Evolutionary conservation across 2,329 filamentous ascomycete species (phyloP), one percentile per base, ranked within the genome.

Genomic region (Exutisphaerella laricina): DNA sequence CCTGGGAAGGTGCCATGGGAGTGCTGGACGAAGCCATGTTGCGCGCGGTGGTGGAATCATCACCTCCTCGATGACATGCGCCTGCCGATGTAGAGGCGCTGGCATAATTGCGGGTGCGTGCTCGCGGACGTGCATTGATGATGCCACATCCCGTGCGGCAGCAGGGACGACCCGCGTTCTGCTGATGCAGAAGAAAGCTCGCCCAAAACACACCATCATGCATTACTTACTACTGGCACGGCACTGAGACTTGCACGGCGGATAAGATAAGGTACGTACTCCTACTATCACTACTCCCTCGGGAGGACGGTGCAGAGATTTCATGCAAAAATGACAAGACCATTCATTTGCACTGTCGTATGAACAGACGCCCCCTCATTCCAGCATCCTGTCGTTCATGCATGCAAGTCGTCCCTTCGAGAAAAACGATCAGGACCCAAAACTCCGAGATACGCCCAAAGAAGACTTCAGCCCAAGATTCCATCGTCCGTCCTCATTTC

Each of bases 351-450:
- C 20, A 32, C 18, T 40, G 23, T 40, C 38, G 25, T 40, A 28
- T 30, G 23, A 39, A 23, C 25, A 18, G 20, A 20, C 7, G 14
- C 17, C 30, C 18, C 30, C 14, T 26, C 5, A 22, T 30, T 40
- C 33, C 18, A 21, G 18, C 29, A 32, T 16, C 29, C 3, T 14
- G 13, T 35, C 33, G 33, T 43, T 25, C 40, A 36, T 43, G 31
- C 40, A 37, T 43, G 40, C 40, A 43, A 35, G 31, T 37, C 40
- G 18, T 37, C 33, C 17, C n/a, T 4, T 36, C 16, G 29, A 21
- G 16, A 13, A 26, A 34, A 41, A n/a, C 14, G 28, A 41, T 32
- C 13, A 34, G 13, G 35, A 25, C 17, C n/a, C n/a, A 12, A 35
- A 32, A 42, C 39, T 29, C 31, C 39, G 37, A 29, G 6, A 30